Conservation (phyloP, 1,284 basidiomycete species). For the Mycena citricolor region DNA sequence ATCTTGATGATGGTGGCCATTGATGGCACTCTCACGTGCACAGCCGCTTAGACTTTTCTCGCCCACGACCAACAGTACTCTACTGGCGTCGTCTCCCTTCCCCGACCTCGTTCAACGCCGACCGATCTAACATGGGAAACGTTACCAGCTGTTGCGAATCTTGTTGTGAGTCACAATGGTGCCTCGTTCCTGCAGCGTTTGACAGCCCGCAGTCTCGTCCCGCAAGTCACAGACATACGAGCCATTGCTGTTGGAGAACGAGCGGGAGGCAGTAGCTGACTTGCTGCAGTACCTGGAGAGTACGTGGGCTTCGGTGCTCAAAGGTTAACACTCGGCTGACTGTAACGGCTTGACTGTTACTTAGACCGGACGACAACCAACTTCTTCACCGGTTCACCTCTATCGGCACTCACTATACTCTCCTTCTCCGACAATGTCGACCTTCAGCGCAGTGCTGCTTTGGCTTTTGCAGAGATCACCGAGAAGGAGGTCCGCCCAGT, state of each 20-base stretch:
- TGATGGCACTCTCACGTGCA: too few relatives aligned
- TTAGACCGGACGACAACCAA: slow-evolving; percentile 93
- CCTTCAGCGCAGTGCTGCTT: slow-evolving; percentile 94
- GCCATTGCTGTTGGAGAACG: slow-evolving; percentile 94
- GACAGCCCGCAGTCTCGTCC: slow-evolving; percentile 57
- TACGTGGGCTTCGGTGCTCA: slow-evolving; percentile 41
- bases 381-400: slow-evolving; percentile 92
- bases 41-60: too few relatives aligned
- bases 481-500: slow-evolving; percentile 99
- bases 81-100: too few relatives aligned
- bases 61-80: too few relatives aligned
- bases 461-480: slow-evolving; percentile 99
- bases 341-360: slow-evolving; percentile 13
- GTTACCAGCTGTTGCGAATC: slow-evolving; percentile 76
- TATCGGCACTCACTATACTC: slow-evolving; percentile 92
- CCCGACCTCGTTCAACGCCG: too few relatives aligned
- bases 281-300: slow-evolving; percentile 97
- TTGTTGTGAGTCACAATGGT: slow-evolving; percentile 73
- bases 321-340: slow-evolving; percentile 20
- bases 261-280: slow-evolving; percentile 98
- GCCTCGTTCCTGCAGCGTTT: too few relatives aligned
- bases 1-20: too few relatives aligned
- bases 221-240: slow-evolving; percentile 87
- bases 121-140: slow-evolving; percentile 48
- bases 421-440: slow-evolving; percentile 99